Conservation (phyloP, 352 stramenopile species). For the Plasmopara halstedii region DNA sequence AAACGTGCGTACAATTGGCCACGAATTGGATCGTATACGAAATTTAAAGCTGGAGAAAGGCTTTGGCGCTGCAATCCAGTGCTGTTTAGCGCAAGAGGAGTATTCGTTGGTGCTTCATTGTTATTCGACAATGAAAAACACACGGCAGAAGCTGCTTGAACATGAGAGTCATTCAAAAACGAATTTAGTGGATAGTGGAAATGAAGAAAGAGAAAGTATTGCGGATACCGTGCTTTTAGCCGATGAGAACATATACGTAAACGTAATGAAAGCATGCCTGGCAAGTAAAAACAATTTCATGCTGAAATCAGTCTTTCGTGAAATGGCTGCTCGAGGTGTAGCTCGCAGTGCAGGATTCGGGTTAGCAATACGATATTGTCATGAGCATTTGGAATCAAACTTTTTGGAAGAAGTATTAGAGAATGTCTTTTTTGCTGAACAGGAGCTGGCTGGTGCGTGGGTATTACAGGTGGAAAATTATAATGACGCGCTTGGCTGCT, state of each 20-base stretch:
- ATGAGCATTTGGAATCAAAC: conserved; percentile 27
- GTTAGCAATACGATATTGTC: conserved; percentile 59
- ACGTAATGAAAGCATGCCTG: conserved; percentile 52
- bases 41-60: conserved; percentile 36
- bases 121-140: conserved; percentile 14
- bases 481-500: conserved; percentile 70
- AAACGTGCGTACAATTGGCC: conserved; percentile 2
- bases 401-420: conserved; percentile 60
- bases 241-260: conserved; percentile 82
- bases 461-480: conserved; percentile 61
- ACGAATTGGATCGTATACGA: conserved; percentile 6
- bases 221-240: conserved; percentile 21
- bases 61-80: conserved; percentile 65
- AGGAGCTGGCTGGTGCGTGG: conserved; percentile 34
- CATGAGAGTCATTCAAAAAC: conserved; percentile 1
- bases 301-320: conserved; percentile 49
- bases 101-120: conserved; percentile 45
- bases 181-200: conserved; percentile 11
- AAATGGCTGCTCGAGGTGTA: conserved; percentile 39
- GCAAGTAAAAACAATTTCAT: conserved; percentile 25
- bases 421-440: conserved; percentile 42
- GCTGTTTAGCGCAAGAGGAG: conserved; percentile 34
- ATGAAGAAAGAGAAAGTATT: conserved; percentile 3
- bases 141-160: conserved; percentile 3
- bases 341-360: conserved; percentile 58